Evolutionary conservation across 176 grass and related monocot species (phyloP), one percentile per base, ranked within the genome.

Genomic region (Avena sativa): DNA sequence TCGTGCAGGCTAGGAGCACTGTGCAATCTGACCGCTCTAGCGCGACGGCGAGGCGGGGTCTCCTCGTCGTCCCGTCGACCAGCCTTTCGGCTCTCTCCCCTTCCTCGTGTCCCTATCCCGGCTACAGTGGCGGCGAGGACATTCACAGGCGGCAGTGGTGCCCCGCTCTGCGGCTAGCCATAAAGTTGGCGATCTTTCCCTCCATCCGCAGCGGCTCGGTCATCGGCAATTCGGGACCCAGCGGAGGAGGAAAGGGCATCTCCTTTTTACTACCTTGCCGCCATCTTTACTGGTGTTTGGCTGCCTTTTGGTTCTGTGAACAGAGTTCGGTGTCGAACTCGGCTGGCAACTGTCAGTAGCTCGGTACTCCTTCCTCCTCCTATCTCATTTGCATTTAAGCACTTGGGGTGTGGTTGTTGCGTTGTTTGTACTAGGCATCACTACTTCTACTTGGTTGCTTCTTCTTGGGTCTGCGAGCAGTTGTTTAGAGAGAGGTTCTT

Each of bases 111-210:
- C 79, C 58, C 70, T 66, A 34, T 36, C 52, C 36, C 81, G 71
- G 78, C 71, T 72, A 88, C 90, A 91, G 86, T 88, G 71, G 32
- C 78, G 86, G 63, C 62, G 78, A 85, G 90, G 82, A 65, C 90
- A 46, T 38, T 62, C 89, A 51, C 84, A 84, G 85, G 84, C 51
- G 50, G 74, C 61, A 30, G 55, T 50, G 34, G 52, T n/a, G 80
- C 85, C 78, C 59, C 6, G 50, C 79, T 85, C 82, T 85, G 86
- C 71, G 71, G 71, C 80, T 55, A 55, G 71, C 71, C 61, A 71
- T 85, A 88, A 91, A 91, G 84, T 61, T 21, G 21, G 84, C 28
- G 89, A 85, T 88, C 86, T 91, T 91, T 85, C 78, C 78, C 86
- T 78, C 71, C 76, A 71, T 71, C 86, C 53, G 81, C 52, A 57